Base-by-base conservation (phyloP, 2,329 filamentous ascomycete genomes). In the Metarhizium humberi region DNA sequence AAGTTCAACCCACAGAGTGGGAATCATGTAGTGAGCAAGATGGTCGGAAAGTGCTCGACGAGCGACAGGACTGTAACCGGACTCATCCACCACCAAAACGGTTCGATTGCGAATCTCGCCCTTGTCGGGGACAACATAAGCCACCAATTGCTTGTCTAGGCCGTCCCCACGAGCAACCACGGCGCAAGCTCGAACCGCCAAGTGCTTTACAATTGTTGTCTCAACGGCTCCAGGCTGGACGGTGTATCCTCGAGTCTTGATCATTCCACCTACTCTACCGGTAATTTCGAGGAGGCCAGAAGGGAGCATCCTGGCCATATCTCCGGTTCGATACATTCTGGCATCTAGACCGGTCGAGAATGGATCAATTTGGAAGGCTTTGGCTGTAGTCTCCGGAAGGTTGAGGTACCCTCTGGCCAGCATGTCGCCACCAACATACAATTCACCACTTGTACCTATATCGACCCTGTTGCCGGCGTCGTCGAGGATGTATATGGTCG, bases 1-100 rank as follows among this genome's bases (percentile, higher is more conserved):
- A 36, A 92, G 70, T 63, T 87, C 81, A 42, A 92, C 84, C 88
- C 88, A 92, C 3, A 91, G 69, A 1, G 86, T 78, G 0, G 88
- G 88, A 54, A 92, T 86, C 88, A 92, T 92, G 69, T 92, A 92
- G 58, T 89, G 87, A 1, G 88, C 88, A 34, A 92, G 77, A 59
- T 84, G 82, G 16, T 79, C 73, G 1, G 84, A 78, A 2, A 92
- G 76, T 16, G 79, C 78, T 55, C 83, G 80, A 50, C 88, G 79
- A 3, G 87, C 83, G 6, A 78, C 78, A 1, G 87, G 83, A 61
- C 87, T 90, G 68, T 88, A 85, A 5, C 86, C 87, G 32, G 82
- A 79, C 55, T 85, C 81, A 57, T 90, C 84, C 50, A 91, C 81
- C 50, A 86, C 79, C 3, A 89, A 75, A 4, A 74, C 69, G 0